phyloP scores from a whole-genome alignment of 139 green algal species.

The Tetradesmus lagerheimii region DNA sequence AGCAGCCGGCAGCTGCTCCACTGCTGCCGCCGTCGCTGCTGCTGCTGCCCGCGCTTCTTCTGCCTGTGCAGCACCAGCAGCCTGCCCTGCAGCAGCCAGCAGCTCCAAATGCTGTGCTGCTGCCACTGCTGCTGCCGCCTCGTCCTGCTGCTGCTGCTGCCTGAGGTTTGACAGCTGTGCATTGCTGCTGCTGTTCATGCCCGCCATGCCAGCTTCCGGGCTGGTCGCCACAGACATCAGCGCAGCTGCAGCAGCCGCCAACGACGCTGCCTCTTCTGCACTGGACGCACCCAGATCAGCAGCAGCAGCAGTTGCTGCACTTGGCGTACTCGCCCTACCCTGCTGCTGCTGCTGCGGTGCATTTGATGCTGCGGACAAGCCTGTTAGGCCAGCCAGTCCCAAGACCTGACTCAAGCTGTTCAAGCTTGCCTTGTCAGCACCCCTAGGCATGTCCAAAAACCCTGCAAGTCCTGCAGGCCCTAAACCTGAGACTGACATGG shows the following conservation, averaged over 20 bases:
- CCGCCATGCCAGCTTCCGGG: not conserved
- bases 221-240: not conserved
- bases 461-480: not conserved
- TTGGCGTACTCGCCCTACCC: not conserved
- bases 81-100: not conserved
- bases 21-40: conserved; percentile 6
- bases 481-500: not conserved
- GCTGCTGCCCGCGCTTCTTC: not conserved
- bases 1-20: not conserved
- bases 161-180: not conserved
- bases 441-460: not conserved
- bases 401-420: not conserved
- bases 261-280: not conserved
- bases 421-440: not conserved
- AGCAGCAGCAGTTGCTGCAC: not conserved
- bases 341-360: conserved; percentile 1
- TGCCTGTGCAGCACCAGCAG: not conserved
- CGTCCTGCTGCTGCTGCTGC: not conserved
- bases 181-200: not conserved
- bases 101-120: not conserved
- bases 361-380: not conserved
- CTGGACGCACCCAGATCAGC: not conserved
- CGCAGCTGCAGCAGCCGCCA: not conserved
- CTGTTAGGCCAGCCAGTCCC: not conserved
- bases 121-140: not conserved